These are phyloP conservation scores for Didymosphaeria variabile DNA, from an alignment of 2,329 filamentous ascomycete species.

Conservation along the genomic window DNA sequence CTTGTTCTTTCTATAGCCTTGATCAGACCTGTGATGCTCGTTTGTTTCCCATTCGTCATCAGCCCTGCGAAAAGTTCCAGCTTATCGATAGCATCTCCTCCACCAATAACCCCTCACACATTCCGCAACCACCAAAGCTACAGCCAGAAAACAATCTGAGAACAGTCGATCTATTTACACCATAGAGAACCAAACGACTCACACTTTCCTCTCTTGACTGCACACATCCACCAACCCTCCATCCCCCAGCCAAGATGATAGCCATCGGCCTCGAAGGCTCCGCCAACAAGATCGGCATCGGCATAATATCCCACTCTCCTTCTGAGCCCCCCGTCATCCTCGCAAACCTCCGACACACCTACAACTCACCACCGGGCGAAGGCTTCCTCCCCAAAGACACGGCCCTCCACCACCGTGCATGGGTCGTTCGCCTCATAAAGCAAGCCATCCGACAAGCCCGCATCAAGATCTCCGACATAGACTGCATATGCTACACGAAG, in stretches of 20 bases:
- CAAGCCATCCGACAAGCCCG: constrained; percentile 76
- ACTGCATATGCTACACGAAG: constrained; percentile 95
- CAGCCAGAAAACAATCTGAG: not conserved
- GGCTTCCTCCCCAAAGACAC: constrained; percentile 98
- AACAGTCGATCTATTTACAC: not conserved
- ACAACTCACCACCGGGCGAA: constrained; percentile 87
- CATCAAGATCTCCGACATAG: constrained; percentile 67
- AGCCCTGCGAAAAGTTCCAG: constrained; percentile 20
- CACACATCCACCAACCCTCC: not conserved
- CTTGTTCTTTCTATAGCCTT: too few relatives aligned
- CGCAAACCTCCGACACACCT: constrained; percentile 94
- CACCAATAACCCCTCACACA: not conserved
- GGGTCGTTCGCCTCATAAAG: constrained; percentile 84
- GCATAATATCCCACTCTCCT: constrained; percentile 81
- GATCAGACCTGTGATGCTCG: not conserved
- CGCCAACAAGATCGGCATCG: constrained; percentile 96
- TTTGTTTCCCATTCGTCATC: constrained; percentile 16
- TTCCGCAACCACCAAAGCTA: not conserved
- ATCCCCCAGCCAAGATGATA: constrained; percentile 70
- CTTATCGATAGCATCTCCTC: constrained; percentile 28
- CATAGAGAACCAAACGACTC: not conserved
- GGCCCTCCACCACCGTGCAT: constrained; percentile 86
- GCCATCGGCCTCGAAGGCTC: constrained; percentile 86
- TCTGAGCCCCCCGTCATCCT: constrained; percentile 68
- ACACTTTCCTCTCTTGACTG: not conserved